Evolutionary conservation across 371 early-diverging fungal genomes (phyloP).

Genomic region (Fennellomyces sp.): DNA sequence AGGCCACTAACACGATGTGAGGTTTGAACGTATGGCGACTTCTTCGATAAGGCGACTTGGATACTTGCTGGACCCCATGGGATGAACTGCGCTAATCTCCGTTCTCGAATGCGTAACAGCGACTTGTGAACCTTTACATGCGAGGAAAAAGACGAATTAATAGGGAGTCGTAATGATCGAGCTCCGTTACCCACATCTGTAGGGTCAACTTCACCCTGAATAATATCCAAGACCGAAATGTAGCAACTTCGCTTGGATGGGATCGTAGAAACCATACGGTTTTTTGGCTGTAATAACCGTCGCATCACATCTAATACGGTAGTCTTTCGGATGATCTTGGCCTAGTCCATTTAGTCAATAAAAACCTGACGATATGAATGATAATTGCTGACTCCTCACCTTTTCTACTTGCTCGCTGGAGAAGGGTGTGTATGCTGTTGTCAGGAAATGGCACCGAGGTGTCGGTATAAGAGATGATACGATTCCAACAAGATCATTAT

Average conservation of each 20-base stretch:
- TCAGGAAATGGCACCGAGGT: conserved; percentile 95
- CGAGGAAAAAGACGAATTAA: too few relatives aligned
- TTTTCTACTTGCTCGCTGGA: conserved; percentile 94
- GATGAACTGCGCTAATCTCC: conserved; percentile 94
- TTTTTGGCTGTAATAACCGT: conserved; percentile 93
- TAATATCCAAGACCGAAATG: conserved; percentile 94
- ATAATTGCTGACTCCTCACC: conserved; percentile 35
- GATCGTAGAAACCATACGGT: conserved; percentile 93
- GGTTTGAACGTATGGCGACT: conserved; percentile 91
- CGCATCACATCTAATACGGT: conserved; percentile 99
- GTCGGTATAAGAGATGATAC: conserved; percentile 96
- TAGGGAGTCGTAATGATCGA: too few relatives aligned
- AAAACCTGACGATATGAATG: too few relatives aligned
- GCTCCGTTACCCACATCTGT: conserved; percentile 75
- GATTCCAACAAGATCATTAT: conserved; percentile 96
- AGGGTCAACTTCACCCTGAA: conserved; percentile 98
- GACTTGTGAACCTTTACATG: conserved; percentile 98
- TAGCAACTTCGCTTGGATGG: conserved; percentile 93
- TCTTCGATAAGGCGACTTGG: conserved; percentile 93
- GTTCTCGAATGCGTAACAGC: conserved; percentile 92
- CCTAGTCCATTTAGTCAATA: conserved; percentile 29
- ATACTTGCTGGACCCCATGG: conserved; percentile 99
- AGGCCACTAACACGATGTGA: conserved; percentile 96
- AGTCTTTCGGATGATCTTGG: conserved; percentile 92
- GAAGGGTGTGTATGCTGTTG: conserved; percentile 98